These are phyloP conservation scores for Eucalyptus leucophloia DNA, from an alignment of 345 rosid species.

Conservation along the genomic window DNA sequence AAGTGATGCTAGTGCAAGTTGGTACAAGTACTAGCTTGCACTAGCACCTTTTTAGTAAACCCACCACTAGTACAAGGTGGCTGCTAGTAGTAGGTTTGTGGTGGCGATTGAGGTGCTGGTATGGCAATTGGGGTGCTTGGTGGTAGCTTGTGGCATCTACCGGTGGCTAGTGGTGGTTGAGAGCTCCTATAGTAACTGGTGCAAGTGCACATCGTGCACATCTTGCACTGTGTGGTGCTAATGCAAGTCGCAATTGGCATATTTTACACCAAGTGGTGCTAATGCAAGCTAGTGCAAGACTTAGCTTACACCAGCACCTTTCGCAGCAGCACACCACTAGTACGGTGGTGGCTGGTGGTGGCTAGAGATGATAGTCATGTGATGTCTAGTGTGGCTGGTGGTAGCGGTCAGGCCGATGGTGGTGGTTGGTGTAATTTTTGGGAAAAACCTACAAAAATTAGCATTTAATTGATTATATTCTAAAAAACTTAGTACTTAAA, in stretches of 20 bases:
- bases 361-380: rapidly evolving
- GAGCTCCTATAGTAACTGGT: no score
- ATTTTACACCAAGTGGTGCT: no score
- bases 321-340: no score
- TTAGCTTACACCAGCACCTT: no score
- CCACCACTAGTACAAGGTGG: rapidly evolving
- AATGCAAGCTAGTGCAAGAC: rapidly evolving
- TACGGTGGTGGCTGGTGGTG: no score
- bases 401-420: rapidly evolving
- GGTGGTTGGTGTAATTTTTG: no score
- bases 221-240: no score
- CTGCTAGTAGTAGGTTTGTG: rapidly evolving
- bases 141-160: rapidly evolving
- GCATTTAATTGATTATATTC: rapidly evolving
- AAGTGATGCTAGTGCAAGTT: no score
- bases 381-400: rapidly evolving
- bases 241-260: rapidly evolving
- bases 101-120: rapidly evolving
- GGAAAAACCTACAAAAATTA: no score
- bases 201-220: no score
- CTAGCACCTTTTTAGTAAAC: rapidly evolving
- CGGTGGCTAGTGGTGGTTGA: rapidly evolving
- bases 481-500: no score
- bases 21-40: rapidly evolving
- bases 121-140: no score